Conservation (phyloP, 2,329 filamentous ascomycete species). For the Penicillium occitanis region DNA sequence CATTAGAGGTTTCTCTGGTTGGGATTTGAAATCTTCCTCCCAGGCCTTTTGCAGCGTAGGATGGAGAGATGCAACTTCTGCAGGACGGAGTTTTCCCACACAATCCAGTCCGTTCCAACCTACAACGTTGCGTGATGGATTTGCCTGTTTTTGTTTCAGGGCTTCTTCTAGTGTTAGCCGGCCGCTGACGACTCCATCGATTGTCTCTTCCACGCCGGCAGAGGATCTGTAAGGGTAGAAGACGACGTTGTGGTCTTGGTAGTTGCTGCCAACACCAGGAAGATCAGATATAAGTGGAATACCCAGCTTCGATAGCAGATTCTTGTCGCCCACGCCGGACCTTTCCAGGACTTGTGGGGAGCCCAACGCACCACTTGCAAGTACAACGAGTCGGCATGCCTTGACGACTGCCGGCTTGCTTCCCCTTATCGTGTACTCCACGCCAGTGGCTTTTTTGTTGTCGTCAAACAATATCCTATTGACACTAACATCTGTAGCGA, state of each 20-base stretch:
- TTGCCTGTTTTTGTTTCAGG: conserved; percentile 42
- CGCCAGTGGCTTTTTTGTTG: conserved; percentile 55
- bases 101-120: conserved; percentile 61
- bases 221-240: conserved; percentile 55
- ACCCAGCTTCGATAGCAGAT: conserved; percentile 38
- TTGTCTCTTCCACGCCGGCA: conserved; percentile 49
- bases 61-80: conserved; percentile 55
- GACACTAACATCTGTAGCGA: conserved; percentile 59
- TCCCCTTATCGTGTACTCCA: conserved; percentile 49
- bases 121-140: conserved; percentile 45
- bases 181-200: conserved; percentile 56
- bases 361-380: conserved; percentile 28
- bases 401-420: neutral
- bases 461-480: conserved; percentile 55
- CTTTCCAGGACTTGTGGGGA: conserved; percentile 50
- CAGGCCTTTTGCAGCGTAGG: conserved; percentile 55
- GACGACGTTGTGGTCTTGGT: conserved; percentile 36
- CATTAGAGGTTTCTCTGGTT: conserved; percentile 40
- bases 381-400: conserved; percentile 8
- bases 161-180: conserved; percentile 49
- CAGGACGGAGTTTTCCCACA: conserved; percentile 57
- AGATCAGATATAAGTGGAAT: conserved; percentile 48
- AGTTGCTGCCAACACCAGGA: conserved; percentile 45
- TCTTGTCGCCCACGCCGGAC: conserved; percentile 48
- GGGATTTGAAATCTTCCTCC: conserved; percentile 56